phyloP scores from a whole-genome alignment of 306 rosid genomes.

The Vicia sativa region DNA sequence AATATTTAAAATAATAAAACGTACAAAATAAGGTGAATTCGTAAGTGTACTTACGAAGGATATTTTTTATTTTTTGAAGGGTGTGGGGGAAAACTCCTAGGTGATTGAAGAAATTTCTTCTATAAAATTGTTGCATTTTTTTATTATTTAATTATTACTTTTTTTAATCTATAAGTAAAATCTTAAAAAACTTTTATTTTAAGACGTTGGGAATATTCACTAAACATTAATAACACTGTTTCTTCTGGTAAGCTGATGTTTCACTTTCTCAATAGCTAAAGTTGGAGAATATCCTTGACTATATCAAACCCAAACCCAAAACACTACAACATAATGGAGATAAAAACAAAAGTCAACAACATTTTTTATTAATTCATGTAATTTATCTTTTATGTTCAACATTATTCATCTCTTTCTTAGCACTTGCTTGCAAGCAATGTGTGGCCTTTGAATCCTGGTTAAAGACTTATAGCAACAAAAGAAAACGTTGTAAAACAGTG shows the following conservation, averaged over 20 bases:
- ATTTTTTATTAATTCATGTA: neutral
- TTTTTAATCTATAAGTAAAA: no score
- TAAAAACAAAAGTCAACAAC: constrained; percentile 32
- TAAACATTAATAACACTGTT: neutral
- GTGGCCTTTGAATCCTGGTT: constrained; percentile 38
- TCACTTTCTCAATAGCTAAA: neutral
- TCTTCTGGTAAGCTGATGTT: constrained; percentile 16
- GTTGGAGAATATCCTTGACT: constrained; percentile 31
- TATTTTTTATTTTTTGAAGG: no score
- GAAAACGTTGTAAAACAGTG: constrained; percentile 28
- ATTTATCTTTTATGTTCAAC: constrained; percentile 9
- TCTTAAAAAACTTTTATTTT: no score
- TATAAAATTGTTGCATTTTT: no score
- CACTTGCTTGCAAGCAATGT: constrained; percentile 16
- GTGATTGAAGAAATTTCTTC: no score
- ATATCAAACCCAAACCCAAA: constrained; percentile 37
- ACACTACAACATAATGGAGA: constrained; percentile 21
- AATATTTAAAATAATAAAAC: no score
- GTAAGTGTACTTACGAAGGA: no score
- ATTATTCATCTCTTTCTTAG: constrained; percentile 21
- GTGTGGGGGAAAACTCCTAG: no score
- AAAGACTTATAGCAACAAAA: constrained; percentile 12
- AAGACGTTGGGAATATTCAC: no score
- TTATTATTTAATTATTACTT: no score
- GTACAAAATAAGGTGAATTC: no score